Base-by-base conservation (phyloP, 106 monocot species). In the Hemerocallis citrina region DNA sequence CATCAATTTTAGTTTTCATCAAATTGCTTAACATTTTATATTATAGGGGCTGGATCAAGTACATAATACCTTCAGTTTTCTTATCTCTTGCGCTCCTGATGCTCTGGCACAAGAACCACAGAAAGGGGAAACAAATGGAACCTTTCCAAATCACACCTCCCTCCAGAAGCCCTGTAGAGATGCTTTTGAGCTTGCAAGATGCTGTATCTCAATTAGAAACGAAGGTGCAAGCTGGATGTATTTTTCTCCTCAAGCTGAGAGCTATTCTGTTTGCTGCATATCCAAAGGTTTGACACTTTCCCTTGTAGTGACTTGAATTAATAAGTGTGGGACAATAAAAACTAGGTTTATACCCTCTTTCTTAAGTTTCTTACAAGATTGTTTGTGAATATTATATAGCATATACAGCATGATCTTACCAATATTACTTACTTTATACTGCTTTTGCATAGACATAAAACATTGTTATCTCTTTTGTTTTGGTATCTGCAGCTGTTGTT, bases 221-320 rank as follows among this genome's bases (percentile, higher is more conserved):
- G 27, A 40, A 66, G 70, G 72, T 84, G 16, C 98, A 85, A 47
- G 68, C 73, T 34, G 98, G 75, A 65, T 85, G 82, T 59, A 82
- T 98, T 56, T 22, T 74, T 74, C 84, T 98, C 71, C 85, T 98
- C 62, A 98, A 98, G 71, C 55, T 98, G 45, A 81, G 98, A 78
- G 75, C 88, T 57, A 69, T 98, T 33, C 47, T 98, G 12, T 73
- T 92, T 34, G 81, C 87, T 22, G 79, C 88, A 40, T 78, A 74
- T 64, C 91, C 96, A 39, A 77, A 96, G 91, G 96, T 96, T 68
- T 45, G 55, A 24, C 20, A 32, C 31, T 37, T n/a, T 55, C 3
- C 7, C 16, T 55, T 6, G 0, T 23, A 34, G 5, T 57, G 2
- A 57, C 7, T 34, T 35, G 27, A 17, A 17, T 34, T 36, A 4